Conservation (phyloP, 1,284 basidiomycete genomes). For the Leccinum subrobustum region DNA sequence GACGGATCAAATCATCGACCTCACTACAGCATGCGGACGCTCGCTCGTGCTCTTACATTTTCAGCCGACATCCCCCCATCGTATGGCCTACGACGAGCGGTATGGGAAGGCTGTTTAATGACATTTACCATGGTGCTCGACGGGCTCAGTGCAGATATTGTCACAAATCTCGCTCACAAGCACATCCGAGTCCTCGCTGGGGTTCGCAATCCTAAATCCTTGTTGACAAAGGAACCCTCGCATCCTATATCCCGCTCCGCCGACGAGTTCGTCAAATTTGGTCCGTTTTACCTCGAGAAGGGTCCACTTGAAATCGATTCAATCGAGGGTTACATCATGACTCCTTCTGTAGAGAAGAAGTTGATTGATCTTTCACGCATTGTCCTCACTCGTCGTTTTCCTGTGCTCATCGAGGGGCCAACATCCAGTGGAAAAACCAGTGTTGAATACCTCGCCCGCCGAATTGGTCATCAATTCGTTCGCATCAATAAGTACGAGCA, state of each 20-base stretch:
- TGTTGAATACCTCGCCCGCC: slow-evolving; percentile 92
- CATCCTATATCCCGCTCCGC: slow-evolving; percentile 48
- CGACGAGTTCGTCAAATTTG: slow-evolving; percentile 79
- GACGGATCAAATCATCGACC: slow-evolving; percentile 96
- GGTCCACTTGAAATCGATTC: slow-evolving; percentile 69
- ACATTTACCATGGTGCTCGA: slow-evolving; percentile 97
- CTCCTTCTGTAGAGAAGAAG: slow-evolving; percentile 93
- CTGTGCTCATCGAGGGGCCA: slow-evolving; percentile 96
- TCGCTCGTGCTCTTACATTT: slow-evolving; percentile 90
- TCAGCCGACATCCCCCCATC: slow-evolving; percentile 78
- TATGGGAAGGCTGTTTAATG: slow-evolving; percentile 98
- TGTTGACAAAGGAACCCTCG: slow-evolving; percentile 68
- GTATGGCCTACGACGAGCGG: slow-evolving; percentile 82
- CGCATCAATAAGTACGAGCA: slow-evolving; percentile 99
- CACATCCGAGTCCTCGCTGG: slow-evolving; percentile 68
- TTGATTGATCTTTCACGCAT: slow-evolving; percentile 91
- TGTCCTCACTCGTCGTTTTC: slow-evolving; percentile 86
- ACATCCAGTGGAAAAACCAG: slow-evolving; percentile 98
- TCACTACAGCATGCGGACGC: slow-evolving; percentile 96
- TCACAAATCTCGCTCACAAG: slow-evolving; percentile 70
- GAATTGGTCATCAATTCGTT: slow-evolving; percentile 94
- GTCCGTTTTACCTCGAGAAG: slow-evolving; percentile 87
- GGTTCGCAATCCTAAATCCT: slow-evolving; percentile 78
- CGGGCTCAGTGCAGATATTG: slow-evolving; percentile 66
- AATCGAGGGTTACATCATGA: slow-evolving; percentile 87